Evolutionary conservation across 306 rosid genomes (phyloP).

Genomic region (Carpinus fangiana): DNA sequence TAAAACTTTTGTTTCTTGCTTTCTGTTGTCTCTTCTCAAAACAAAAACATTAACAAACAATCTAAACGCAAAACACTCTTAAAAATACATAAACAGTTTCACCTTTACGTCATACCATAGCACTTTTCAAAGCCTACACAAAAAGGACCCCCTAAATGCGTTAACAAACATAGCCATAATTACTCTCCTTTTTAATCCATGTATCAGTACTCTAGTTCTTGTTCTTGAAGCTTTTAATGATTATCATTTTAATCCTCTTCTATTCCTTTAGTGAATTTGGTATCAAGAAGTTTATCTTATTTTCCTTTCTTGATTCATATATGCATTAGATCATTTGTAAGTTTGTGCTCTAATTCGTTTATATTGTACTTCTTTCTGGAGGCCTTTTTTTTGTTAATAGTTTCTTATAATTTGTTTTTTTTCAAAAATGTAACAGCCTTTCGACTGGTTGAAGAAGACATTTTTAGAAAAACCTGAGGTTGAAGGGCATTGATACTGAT

Average conservation of each 20-base stretch:
- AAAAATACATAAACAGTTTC: too few species aligned
- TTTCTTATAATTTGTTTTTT: not conserved
- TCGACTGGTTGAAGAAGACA: conserved; percentile 40
- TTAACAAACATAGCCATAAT: not conserved
- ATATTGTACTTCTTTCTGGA: not conserved
- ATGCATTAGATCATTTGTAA: not conserved
- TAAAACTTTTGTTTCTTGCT: too few species aligned
- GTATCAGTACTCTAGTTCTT: not conserved
- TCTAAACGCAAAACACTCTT: too few species aligned
- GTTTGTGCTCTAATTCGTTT: not conserved
- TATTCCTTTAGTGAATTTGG: not conserved
- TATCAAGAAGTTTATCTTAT: not conserved
- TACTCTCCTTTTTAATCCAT: not conserved
- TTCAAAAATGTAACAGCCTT: conserved; percentile 28
- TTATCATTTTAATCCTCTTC: not conserved
- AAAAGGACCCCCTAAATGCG: too few species aligned
- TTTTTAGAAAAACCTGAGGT: conserved; percentile 31
- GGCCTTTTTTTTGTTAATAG: not conserved
- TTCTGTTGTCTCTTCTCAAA: too few species aligned
- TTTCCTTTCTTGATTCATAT: not conserved
- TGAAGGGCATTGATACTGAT: conserved; percentile 19
- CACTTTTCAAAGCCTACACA: too few species aligned
- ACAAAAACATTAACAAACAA: too few species aligned
- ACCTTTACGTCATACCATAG: too few species aligned
- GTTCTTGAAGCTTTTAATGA: not conserved